Percentiles rank a stretch among this genome's conserved stretches.
These are phyloP conservation scores for Tetrapisispora taiwanensis DNA, from an alignment of 805 yeast genomes.

Conservation along the genomic window DNA sequence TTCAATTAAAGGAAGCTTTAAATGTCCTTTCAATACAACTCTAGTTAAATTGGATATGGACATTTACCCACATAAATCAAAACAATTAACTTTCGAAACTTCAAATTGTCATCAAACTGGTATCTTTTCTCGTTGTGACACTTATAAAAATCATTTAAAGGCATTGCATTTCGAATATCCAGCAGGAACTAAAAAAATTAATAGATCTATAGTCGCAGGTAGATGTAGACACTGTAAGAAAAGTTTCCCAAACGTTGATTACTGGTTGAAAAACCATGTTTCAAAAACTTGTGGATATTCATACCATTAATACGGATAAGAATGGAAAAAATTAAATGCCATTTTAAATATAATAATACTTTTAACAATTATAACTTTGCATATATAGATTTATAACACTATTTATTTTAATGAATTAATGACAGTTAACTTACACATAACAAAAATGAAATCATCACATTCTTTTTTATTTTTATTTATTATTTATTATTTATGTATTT, in stretches of 20 bases:
- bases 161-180: slow-evolving; percentile 88
- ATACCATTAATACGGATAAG: slow-evolving; percentile 13
- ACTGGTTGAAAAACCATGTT: slow-evolving; percentile 70
- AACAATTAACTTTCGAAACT: slow-evolving; percentile 18
- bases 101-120: slow-evolving; percentile 69
- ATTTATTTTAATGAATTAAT: slow-evolving; percentile 1
- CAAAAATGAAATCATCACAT: no score
- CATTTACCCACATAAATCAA: slow-evolving; percentile 20
- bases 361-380: not conserved
- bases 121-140: slow-evolving; percentile 79
- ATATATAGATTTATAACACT: not conserved
- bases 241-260: slow-evolving; percentile 58
- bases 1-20: slow-evolving; percentile 38
- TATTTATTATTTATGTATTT: no score
- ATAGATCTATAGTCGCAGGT: slow-evolving; percentile 60
- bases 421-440: not conserved
- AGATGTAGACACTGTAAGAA: slow-evolving; percentile 68
- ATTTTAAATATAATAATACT: no score
- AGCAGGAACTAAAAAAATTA: slow-evolving; percentile 70
- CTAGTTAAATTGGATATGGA: slow-evolving; percentile 25
- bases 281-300: slow-evolving; percentile 31
- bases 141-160: slow-evolving; percentile 82
- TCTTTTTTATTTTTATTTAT: not conserved
- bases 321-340: no score
- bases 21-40: slow-evolving; percentile 56